Percentiles rank a stretch among this genome's conserved stretches.
Evolutionary conservation across 176 grass and related monocot species (phyloP).

Genomic region (Avena eriantha): DNA sequence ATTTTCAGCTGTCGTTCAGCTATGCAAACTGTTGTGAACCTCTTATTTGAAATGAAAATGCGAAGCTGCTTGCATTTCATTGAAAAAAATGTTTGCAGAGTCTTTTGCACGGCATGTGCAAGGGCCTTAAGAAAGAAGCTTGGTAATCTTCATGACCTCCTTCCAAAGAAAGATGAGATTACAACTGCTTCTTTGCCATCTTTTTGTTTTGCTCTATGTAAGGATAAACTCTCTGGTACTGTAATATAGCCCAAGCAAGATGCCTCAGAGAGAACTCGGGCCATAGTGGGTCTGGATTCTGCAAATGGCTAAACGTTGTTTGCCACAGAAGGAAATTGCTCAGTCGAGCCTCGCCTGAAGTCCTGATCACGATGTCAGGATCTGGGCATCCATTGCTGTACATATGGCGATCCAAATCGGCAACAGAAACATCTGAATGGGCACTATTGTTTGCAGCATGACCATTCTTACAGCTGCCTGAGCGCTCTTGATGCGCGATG

Average conservation of each 20-base stretch:
- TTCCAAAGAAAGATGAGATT: neutral
- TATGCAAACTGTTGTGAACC: too few relatives aligned
- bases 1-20: too few relatives aligned
- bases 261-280: slow-evolving; percentile 71
- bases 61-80: too few relatives aligned
- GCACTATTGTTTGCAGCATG: neutral
- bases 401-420: slow-evolving; percentile 69
- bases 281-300: slow-evolving; percentile 70
- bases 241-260: slow-evolving; percentile 66
- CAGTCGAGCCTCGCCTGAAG: slow-evolving; percentile 77
- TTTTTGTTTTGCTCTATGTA: slow-evolving; percentile 50
- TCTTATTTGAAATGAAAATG: too few relatives aligned
- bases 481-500: slow-evolving; percentile 14
- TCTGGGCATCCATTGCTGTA: slow-evolving; percentile 66
- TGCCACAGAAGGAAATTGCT: slow-evolving; percentile 98
- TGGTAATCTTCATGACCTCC: neutral
- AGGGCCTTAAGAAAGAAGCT: neutral
- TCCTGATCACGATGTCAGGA: slow-evolving; percentile 78
- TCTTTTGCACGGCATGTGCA: neutral
- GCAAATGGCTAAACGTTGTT: slow-evolving; percentile 64
- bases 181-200: neutral
- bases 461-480: slow-evolving; percentile 3
- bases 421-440: slow-evolving; percentile 38
- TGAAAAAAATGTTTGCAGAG: neutral
- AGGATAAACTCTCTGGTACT: slow-evolving; percentile 65